These are phyloP conservation scores for Stentor coeruleus DNA, from an alignment of 73 alveolate genomes.

Conservation along the genomic window DNA sequence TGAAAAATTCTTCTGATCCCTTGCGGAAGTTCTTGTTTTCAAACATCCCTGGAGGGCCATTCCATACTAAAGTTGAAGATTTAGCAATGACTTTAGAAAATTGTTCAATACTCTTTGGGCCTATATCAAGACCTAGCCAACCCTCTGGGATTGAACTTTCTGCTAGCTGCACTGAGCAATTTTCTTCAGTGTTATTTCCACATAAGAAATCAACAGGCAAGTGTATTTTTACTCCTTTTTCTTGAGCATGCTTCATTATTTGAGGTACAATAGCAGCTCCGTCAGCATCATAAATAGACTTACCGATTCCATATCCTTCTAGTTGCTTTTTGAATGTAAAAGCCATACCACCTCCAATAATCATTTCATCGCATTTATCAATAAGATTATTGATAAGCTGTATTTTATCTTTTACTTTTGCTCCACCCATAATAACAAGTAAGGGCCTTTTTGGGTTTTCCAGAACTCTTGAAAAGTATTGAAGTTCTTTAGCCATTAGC, in stretches of 20 bases:
- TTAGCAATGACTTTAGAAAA: slow-evolving; percentile 42
- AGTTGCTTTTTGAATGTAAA: slow-evolving; percentile 86
- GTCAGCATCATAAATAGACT: slow-evolving; percentile 86
- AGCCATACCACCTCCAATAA: slow-evolving; percentile 97
- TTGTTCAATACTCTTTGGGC: slow-evolving; percentile 50
- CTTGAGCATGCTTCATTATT: slow-evolving; percentile 78
- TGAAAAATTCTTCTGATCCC: slow-evolving; percentile 41
- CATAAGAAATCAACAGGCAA: slow-evolving; percentile 79
- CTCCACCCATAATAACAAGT: slow-evolving; percentile 89
- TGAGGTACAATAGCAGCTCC: slow-evolving; percentile 66
- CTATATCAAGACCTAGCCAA: slow-evolving; percentile 93
- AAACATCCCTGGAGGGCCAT: slow-evolving; percentile 88
- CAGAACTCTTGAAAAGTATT: slow-evolving; percentile 74
- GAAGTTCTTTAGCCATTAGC: slow-evolving; percentile 62
- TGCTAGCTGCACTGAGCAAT: slow-evolving; percentile 47
- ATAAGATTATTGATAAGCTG: slow-evolving; percentile 76
- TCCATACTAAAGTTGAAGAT: slow-evolving; percentile 73
- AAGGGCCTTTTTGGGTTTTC: slow-evolving; percentile 85
- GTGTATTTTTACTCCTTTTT: slow-evolving; percentile 78
- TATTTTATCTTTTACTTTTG: slow-evolving; percentile 92
- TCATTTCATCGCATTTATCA: slow-evolving; percentile 84
- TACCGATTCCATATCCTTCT: slow-evolving; percentile 68
- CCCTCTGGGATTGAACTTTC: slow-evolving; percentile 83
- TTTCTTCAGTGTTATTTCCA: slow-evolving; percentile 62
- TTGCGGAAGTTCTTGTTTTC: slow-evolving; percentile 59